Evolutionary conservation across 257 asterid genomes (phyloP).

Genomic region (Pogostemon cablin): DNA sequence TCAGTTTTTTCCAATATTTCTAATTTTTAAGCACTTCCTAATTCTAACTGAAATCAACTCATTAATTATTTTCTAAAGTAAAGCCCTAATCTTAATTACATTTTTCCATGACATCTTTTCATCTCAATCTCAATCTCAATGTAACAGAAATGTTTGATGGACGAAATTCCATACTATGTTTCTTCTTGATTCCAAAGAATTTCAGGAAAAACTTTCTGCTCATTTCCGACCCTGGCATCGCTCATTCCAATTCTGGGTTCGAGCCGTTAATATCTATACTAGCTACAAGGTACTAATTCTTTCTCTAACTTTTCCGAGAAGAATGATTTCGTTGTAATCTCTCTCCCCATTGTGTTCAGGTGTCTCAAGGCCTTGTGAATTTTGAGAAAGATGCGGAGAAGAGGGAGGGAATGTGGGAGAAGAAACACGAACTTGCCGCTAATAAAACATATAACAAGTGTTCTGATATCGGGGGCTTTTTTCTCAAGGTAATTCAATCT

Average conservation of each 20-base stretch:
- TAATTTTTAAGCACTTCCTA: too few relatives aligned
- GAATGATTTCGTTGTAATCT: background rate
- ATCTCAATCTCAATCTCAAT: background rate
- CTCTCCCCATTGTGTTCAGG: slow-evolving; percentile 45
- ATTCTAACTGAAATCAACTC: too few relatives aligned
- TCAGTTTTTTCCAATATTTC: too few relatives aligned
- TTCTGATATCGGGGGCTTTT: slow-evolving; percentile 93
- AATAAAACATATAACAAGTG: slow-evolving; percentile 92
- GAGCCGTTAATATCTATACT: slow-evolving; percentile 82
- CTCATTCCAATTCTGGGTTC: slow-evolving; percentile 48
- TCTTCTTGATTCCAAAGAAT: slow-evolving; percentile 57
- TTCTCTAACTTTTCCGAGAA: background rate
- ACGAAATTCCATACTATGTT: slow-evolving; percentile 31
- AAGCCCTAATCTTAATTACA: too few relatives aligned
- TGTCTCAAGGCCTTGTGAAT: slow-evolving; percentile 73
- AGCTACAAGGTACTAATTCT: slow-evolving; percentile 71
- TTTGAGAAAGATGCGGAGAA: slow-evolving; percentile 73
- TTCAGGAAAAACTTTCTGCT: slow-evolving; percentile 61
- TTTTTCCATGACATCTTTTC: background rate
- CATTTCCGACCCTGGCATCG: slow-evolving; percentile 87
- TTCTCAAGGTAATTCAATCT: slow-evolving; percentile 70
- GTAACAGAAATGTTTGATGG: background rate
- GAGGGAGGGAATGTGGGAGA: slow-evolving; percentile 96
- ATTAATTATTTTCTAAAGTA: too few relatives aligned
- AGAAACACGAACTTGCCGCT: slow-evolving; percentile 92